Evolutionary conservation across 768 basidiomycete species (phyloP).

Genomic region (Mycena rosella): DNA sequence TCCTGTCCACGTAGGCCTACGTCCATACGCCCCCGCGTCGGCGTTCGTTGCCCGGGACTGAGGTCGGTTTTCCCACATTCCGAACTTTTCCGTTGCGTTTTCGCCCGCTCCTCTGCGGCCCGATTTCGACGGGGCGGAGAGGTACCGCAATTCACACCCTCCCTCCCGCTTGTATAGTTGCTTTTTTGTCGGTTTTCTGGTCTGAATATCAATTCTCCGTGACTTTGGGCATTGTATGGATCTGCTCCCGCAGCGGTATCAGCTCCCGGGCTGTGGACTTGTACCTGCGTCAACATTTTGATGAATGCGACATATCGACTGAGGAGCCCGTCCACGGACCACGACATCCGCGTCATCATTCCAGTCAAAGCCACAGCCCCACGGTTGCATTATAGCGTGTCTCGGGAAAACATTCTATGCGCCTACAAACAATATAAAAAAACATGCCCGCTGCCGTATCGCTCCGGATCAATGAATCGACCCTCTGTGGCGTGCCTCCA

Average conservation of each 20-base stretch:
- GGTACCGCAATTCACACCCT: not conserved
- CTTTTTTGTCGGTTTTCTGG: not conserved
- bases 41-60: not conserved
- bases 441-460: not conserved
- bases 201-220: not conserved
- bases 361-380: conserved; percentile 17
- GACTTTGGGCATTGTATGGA: not conserved
- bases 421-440: not conserved
- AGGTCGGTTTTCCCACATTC: conserved; percentile 2
- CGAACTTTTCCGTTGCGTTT: not conserved
- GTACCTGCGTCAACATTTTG: conserved; percentile 21
- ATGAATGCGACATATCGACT: conserved; percentile 4
- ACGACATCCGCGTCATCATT: conserved; percentile 17
- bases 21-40: not conserved
- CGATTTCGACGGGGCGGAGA: not conserved
- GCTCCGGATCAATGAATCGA: conserved; percentile 15
- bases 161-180: not conserved
- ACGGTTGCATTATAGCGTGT: not conserved
- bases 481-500: not conserved
- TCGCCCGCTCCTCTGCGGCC: not conserved
- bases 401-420: conserved; percentile 6
- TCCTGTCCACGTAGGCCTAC: not conserved
- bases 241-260: too few relatives aligned
- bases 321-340: not conserved
- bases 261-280: conserved; percentile 13